phyloP scores from a whole-genome alignment of 768 basidiomycete species.

The Serendipita sp. region DNA sequence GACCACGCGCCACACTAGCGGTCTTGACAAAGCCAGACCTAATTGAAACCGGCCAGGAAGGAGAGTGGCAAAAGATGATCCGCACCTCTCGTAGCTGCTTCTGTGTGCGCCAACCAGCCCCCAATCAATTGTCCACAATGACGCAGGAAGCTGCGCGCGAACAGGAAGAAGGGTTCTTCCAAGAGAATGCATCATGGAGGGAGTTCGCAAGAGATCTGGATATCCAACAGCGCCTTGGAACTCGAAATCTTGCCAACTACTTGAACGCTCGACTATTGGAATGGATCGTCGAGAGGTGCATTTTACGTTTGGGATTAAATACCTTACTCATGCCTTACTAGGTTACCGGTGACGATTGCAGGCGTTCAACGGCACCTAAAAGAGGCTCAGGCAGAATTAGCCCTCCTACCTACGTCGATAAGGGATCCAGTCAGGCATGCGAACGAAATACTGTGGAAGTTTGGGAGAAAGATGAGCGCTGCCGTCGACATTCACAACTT shows the following conservation, averaged over 20 bases:
- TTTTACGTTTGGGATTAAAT: too few species aligned
- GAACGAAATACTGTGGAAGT: not conserved
- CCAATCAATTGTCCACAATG: not conserved
- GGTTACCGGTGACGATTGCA: too few species aligned
- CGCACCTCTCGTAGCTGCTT: not conserved
- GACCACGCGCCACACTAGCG: not conserved
- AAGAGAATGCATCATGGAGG: too few species aligned
- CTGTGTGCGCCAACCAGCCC: not conserved
- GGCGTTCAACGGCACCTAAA: too few species aligned
- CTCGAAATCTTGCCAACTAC: too few species aligned
- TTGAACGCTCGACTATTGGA: too few species aligned
- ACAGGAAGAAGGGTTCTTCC: not conserved
- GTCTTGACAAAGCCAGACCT: not conserved
- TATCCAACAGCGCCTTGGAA: too few species aligned
- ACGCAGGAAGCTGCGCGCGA: not conserved
- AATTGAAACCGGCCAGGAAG: not conserved
- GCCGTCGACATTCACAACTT: not conserved
- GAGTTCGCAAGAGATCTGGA: too few species aligned
- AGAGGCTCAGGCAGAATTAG: not conserved
- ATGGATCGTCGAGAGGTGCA: too few species aligned
- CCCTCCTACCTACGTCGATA: not conserved
- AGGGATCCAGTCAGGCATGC: not conserved
- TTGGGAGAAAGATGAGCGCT: not conserved
- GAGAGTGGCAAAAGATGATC: not conserved
- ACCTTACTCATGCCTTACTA: too few species aligned